These are phyloP conservation scores for Leucocoprinus sp. DNA, from an alignment of 768 basidiomycete genomes.

Conservation along the genomic window DNA sequence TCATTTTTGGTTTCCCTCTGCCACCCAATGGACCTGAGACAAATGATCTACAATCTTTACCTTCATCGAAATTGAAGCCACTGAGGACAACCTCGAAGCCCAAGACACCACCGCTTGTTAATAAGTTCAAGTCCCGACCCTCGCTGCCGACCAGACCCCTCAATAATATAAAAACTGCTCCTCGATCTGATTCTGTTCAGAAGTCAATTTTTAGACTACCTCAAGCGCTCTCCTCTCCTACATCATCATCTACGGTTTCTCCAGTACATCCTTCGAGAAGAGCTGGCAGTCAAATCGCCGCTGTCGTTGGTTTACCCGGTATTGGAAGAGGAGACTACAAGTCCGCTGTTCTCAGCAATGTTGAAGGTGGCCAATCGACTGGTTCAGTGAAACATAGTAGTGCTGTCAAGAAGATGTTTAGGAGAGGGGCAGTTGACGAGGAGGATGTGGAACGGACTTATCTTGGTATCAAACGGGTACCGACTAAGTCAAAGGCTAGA, in stretches of 20 bases:
- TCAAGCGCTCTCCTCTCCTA: constrained; percentile 63
- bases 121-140: not conserved
- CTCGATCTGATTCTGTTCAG: constrained; percentile 22
- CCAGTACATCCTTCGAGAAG: constrained; percentile 41
- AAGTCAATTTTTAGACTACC: constrained; percentile 68
- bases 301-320: constrained; percentile 1
- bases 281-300: constrained; percentile 1
- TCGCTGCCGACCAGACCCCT: not conserved
- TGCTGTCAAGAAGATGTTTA: not conserved
- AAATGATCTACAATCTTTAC: not conserved
- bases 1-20: not conserved
- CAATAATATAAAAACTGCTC: constrained; percentile 22
- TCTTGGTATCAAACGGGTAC: no score
- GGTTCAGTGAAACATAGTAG: not conserved
- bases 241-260: constrained; percentile 69
- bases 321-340: constrained; percentile 1
- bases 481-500: no score
- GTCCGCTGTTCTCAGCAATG: not conserved
- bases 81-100: constrained; percentile 9
- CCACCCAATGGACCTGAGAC: not conserved
- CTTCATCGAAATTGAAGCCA: constrained; percentile 6
- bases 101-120: not conserved
- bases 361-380: not conserved
- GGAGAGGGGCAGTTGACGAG: constrained; percentile 7
- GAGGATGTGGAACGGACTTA: no score